Base-by-base conservation (phyloP, 768 basidiomycete genomes). In the Amanita thiersii region DNA sequence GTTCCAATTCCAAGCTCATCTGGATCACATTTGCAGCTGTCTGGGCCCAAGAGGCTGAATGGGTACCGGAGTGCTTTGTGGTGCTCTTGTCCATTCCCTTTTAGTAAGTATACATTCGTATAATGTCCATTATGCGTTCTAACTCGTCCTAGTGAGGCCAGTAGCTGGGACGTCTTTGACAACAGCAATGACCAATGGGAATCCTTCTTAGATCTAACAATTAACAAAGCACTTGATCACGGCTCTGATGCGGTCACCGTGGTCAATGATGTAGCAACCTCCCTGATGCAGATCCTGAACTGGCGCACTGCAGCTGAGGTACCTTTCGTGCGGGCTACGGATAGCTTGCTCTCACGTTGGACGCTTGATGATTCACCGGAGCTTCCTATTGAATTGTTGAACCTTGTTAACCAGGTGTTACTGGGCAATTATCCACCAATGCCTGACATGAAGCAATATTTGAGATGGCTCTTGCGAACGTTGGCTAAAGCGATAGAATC, bases 371-470 rank as follows among this genome's bases (percentile, higher is more conserved):
- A 77, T 3, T 59, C 69, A 26, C 68, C 71, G 18, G 69, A 74
- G 14, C 55, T 81, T 1, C 82, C 86, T 2, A 57, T 61, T 10
- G 54, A 60, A 17, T 52, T 86, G 11, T 56, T 86, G 20, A 72
- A 76, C 33, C 72, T 85, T 40, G 65, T 78, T 39, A 76, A 79
- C 45, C 72, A 75, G 31, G 75, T 75, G 0, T 63, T 88, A 44
- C 59, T 63, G 15, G 65, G 72, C 6, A 71, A 72, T 6, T 89
- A 89, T 58, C 86, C 86, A 0, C 81, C 84, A 0, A 70, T 70
- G 14, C 66, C 72, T 3, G 62, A 64, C 35, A 71, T 75, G 50
- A 66, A 70, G 52, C 65, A 72, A 39, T 66, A 68, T 26, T 70
- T 73, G 25, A 62, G 75, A 46, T 87, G 83, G 84, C 62, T 83